These are phyloP conservation scores for Gracilariopsis chorda DNA, from an alignment of 23 red algal species.

Conservation along the genomic window DNA sequence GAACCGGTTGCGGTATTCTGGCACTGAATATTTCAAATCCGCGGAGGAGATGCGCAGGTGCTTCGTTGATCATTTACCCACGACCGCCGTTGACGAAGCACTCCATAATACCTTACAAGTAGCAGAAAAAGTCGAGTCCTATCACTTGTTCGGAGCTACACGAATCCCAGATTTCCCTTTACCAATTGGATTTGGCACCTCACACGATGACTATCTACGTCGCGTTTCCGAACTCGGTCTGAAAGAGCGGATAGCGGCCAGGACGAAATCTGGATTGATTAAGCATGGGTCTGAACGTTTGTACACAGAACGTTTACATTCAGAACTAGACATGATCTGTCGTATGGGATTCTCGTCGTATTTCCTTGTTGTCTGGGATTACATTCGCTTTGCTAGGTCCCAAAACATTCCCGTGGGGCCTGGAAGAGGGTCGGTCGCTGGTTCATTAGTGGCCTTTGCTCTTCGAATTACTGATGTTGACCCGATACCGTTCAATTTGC, in stretches of 20 bases:
- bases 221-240: background rate
- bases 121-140: slow-evolving; percentile 69
- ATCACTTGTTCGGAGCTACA: slow-evolving; percentile 63
- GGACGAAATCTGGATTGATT: background rate
- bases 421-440: slow-evolving; percentile 85
- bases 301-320: slow-evolving; percentile 72
- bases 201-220: slow-evolving; percentile 21
- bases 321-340: slow-evolving; percentile 68
- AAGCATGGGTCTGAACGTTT: too few relatives aligned
- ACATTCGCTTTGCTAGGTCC: slow-evolving; percentile 68
- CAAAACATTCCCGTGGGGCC: slow-evolving; percentile 78
- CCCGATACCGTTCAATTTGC: slow-evolving; percentile 70
- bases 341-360: slow-evolving; percentile 81
- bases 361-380: slow-evolving; percentile 93
- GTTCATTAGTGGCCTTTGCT: slow-evolving; percentile 85
- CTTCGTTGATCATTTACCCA: slow-evolving; percentile 57
- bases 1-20: slow-evolving; percentile 75
- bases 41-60: slow-evolving; percentile 68
- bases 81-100: slow-evolving; percentile 23
- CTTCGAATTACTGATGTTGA: slow-evolving; percentile 86
- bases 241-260: background rate
- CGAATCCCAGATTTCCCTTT: slow-evolving; percentile 75
- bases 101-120: slow-evolving; percentile 71
- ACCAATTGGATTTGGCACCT: slow-evolving; percentile 20
- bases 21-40: slow-evolving; percentile 80